These are phyloP conservation scores for Cyberlindnera samutprakarnensis DNA, from an alignment of 805 yeast species.

Conservation along the genomic window DNA sequence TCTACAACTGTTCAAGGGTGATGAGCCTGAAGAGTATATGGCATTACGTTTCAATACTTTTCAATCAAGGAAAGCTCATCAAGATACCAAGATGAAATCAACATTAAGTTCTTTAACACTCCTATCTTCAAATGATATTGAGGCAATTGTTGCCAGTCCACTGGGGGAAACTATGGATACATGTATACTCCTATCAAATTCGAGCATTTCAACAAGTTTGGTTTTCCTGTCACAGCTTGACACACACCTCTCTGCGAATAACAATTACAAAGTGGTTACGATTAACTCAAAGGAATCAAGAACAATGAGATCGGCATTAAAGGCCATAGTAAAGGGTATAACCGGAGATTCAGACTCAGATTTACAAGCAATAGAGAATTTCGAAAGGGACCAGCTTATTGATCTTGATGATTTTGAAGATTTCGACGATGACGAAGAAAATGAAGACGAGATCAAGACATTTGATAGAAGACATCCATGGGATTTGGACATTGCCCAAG, in stretches of 20 bases:
- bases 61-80: no score
- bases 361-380: no score
- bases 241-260: constrained; percentile 4
- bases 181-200: constrained; percentile 13
- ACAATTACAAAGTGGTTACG: constrained; percentile 9
- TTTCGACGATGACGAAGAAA: constrained; percentile 9
- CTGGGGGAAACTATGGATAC: no score
- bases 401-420: no score
- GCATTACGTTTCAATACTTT: constrained; percentile 10
- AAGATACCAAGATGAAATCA: no score
- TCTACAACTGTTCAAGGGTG: constrained; percentile 12
- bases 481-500: constrained; percentile 20
- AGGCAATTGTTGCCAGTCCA: no score
- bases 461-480: constrained; percentile 18
- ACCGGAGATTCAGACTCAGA: no score
- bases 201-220: constrained; percentile 16
- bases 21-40: constrained; percentile 12
- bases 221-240: constrained; percentile 12
- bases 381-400: no score
- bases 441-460: constrained; percentile 7
- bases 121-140: no score
- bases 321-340: constrained; percentile 14
- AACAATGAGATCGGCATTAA: constrained; percentile 19
- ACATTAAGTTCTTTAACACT: no score
- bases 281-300: constrained; percentile 20